These are phyloP conservation scores for Crithidia bombi DNA, from an alignment of 208 protist genomes.

Conservation along the genomic window DNA sequence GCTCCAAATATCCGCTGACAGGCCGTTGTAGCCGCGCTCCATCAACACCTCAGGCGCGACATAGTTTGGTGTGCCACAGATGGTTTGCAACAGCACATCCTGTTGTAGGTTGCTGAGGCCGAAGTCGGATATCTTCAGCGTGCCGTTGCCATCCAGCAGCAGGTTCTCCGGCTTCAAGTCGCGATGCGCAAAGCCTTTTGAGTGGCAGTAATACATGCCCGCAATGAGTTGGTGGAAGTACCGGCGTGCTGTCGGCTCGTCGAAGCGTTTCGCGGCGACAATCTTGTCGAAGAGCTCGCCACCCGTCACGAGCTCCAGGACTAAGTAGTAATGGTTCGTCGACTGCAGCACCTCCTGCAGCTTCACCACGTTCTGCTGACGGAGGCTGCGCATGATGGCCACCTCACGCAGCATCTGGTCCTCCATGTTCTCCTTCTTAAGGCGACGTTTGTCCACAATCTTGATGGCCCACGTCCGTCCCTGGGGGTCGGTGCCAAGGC, in stretches of 20 bases:
- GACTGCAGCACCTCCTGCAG: constrained; percentile 91
- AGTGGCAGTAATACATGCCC: constrained; percentile 94
- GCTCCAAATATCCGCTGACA: constrained; percentile 96
- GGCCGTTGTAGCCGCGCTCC: constrained; percentile 92
- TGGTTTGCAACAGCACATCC: constrained; percentile 82
- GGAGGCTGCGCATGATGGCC: constrained; percentile 82
- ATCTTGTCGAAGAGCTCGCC: constrained; percentile 96
- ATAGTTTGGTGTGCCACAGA: constrained; percentile 93
- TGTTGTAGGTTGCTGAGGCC: constrained; percentile 90
- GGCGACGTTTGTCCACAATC: constrained; percentile 87
- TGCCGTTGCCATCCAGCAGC: constrained; percentile 73
- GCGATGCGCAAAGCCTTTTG: constrained; percentile 85
- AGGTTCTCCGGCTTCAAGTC: constrained; percentile 95
- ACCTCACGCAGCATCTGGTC: constrained; percentile 92
- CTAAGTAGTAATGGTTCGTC: constrained; percentile 88
- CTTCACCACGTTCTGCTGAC: constrained; percentile 86
- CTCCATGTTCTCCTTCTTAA: constrained; percentile 90
- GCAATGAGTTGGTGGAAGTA: constrained; percentile 97
- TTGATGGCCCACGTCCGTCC: constrained; percentile 88
- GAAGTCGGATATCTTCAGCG: constrained; percentile 94
- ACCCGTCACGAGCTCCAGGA: constrained; percentile 90
- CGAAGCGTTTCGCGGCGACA: constrained; percentile 77
- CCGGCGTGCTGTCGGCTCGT: constrained; percentile 79
- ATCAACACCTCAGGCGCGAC: constrained; percentile 94
- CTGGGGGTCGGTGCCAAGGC: constrained; percentile 64